Base-by-base conservation (phyloP, 2,329 filamentous ascomycete species). In the Dichotomopilus funicola region DNA sequence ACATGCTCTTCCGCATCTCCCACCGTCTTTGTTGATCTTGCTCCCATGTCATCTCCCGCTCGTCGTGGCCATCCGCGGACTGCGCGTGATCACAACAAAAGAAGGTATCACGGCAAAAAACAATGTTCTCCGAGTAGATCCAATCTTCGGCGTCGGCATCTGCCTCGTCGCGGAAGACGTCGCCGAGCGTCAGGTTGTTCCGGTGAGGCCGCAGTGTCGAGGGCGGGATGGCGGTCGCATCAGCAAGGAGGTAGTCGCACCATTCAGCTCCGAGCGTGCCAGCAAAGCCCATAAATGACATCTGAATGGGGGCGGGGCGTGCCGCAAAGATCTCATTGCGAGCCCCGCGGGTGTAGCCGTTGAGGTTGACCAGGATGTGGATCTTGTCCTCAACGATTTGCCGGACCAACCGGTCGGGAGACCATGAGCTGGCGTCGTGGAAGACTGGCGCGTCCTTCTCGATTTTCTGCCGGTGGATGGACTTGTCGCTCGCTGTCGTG, bases 271-370 rank as follows among this genome's bases (percentile, higher is more conserved):
- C 94, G 1, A 99, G 75, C 0, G 92, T 96, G 8, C 94, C 94
- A 0, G 94, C 94, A 68, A 99, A 99, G 0, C 94, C 94, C 94
- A 99, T 99, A 66, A 99, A 99, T 0, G 94, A 96, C 94, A 99
- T 99, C 63, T 99, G 94, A 44, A 99, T 90, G 0, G 94, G 94
- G 2, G 91, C 91, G 12, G 94, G 90, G 33, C 95, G 84, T 27
- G 94, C 94, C 27, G 94, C 94, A 69, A 99, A 99, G 4, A 99
- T 87, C 68, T 99, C 94, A 64, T 99, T 99, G 31, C 91, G 84
- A n/a, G 94, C 94, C 35, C 94, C 94, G 53, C 94, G 82, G 0
- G 94, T 99, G 70, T 99, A 99, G 9, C 94, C 94, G 65, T 99
- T 99, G n/a, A 99, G 78, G 61, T 99, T 99, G 64, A 99, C 85